phyloP scores from a whole-genome alignment of 129 eudicot genomes.

The Ambrosia artemisiifolia region DNA sequence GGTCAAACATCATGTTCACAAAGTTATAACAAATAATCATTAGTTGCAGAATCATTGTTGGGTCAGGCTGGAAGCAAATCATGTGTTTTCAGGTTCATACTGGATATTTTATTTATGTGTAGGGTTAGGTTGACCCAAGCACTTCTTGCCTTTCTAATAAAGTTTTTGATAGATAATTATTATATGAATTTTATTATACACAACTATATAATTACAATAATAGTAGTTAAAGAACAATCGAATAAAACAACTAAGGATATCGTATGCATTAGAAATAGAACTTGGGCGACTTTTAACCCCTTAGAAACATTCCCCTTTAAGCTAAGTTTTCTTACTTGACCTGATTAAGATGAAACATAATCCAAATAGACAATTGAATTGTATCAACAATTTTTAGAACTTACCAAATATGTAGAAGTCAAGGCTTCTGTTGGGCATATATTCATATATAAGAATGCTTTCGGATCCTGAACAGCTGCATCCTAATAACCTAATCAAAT shows the following conservation, averaged over 20 bases:
- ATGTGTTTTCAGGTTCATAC: neutral
- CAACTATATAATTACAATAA: no score
- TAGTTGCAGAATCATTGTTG: no score
- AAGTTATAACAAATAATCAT: neutral
- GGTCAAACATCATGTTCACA: neutral
- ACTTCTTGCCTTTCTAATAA: no score
- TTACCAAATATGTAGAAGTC: slow-evolving; percentile 71
- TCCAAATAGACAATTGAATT: neutral
- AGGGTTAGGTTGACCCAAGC: neutral
- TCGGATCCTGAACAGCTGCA: slow-evolving; percentile 82
- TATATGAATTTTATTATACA: no score
- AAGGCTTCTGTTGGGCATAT: slow-evolving; percentile 65
- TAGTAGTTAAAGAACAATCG: neutral
- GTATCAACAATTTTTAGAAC: neutral
- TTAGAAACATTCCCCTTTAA: no score
- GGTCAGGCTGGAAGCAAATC: neutral
- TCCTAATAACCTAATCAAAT: slow-evolving; percentile 66
- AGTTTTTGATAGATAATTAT: no score
- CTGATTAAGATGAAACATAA: neutral
- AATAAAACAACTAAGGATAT: neutral
- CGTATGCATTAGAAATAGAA: neutral
- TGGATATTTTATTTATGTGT: neutral
- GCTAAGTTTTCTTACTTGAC: neutral
- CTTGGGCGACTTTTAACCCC: neutral
- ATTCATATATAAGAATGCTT: slow-evolving; percentile 79